phyloP scores from a whole-genome alignment of 23 red algal species.

The Gracilaria gracilis region DNA sequence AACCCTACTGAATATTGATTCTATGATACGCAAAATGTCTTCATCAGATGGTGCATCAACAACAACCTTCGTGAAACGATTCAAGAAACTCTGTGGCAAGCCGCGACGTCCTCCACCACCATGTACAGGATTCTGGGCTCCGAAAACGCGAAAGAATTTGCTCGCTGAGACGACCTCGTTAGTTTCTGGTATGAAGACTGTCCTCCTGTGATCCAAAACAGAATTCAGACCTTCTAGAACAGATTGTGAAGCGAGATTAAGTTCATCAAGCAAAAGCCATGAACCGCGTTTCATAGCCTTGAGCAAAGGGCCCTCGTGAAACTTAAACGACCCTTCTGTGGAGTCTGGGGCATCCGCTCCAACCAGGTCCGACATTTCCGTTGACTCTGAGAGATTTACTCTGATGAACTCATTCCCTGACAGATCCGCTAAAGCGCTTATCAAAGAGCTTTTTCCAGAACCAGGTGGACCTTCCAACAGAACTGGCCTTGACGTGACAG shows the following conservation, averaged over 20 bases:
- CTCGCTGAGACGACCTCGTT: conserved; percentile 62
- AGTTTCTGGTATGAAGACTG: conserved; percentile 80
- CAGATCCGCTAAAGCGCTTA: conserved; percentile 70
- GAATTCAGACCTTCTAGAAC: conserved; percentile 98
- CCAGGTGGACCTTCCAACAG: conserved; percentile 96
- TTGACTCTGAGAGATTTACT: conserved; percentile 94
- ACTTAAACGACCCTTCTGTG: conserved; percentile 62
- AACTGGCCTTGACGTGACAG: conserved; percentile 67
- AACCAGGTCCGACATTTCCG: conserved; percentile 96
- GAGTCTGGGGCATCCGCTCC: conserved; percentile 62
- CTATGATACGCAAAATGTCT: conserved; percentile 69
- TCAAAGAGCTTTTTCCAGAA: conserved; percentile 90
- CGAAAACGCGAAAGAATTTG: conserved; percentile 84
- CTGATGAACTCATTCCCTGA: conserved; percentile 64
- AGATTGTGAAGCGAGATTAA: conserved; percentile 96
- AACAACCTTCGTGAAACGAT: conserved; percentile 83
- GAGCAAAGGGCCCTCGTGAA: conserved; percentile 83
- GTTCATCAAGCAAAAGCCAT: conserved; percentile 96
- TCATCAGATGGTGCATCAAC: conserved; percentile 54
- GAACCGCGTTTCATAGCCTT: conserved; percentile 74
- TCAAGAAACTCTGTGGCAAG: conserved; percentile 88
- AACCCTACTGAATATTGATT: conserved; percentile 28
- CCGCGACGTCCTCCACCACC: conserved; percentile 82
- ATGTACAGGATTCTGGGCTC: conserved; percentile 89
- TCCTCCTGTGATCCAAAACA: conserved; percentile 87